A percentile compares a stretch with the other conserved stretches of the same genome.
Evolutionary conservation across 441 rosid species (phyloP).

Genomic region (Erysimum cheiri): DNA sequence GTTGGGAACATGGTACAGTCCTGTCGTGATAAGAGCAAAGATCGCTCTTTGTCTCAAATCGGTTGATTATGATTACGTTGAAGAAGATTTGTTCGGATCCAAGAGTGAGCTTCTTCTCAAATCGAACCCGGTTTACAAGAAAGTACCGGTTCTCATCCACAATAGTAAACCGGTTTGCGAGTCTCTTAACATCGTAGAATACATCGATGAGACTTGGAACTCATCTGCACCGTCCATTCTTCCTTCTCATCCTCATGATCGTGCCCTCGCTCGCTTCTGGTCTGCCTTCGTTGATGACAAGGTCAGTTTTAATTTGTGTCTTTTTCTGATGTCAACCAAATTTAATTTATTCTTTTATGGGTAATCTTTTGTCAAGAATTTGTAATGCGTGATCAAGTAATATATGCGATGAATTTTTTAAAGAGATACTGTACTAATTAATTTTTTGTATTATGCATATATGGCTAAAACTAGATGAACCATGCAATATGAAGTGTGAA

Average conservation of each 20-base stretch:
- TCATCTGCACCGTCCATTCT: slow-evolving; percentile 59
- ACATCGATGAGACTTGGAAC: slow-evolving; percentile 67
- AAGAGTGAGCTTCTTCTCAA: slow-evolving; percentile 52
- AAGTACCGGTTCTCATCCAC: slow-evolving; percentile 78
- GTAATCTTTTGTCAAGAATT: neutral
- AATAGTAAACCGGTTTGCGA: slow-evolving; percentile 56
- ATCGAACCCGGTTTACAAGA: slow-evolving; percentile 78
- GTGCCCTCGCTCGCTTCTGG: slow-evolving; percentile 70
- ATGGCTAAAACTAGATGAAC: neutral
- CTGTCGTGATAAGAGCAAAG: slow-evolving; percentile 59
- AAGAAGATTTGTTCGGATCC: slow-evolving; percentile 48
- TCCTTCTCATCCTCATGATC: slow-evolving; percentile 62
- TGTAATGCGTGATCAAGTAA: neutral
- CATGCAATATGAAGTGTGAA: slow-evolving; percentile 8
- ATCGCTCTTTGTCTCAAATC: slow-evolving; percentile 71
- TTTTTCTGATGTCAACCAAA: neutral
- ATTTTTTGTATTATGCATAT: neutral
- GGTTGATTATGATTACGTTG: slow-evolving; percentile 56
- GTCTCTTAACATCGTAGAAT: slow-evolving; percentile 66
- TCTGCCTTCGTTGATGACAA: slow-evolving; percentile 48
- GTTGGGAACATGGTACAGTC: slow-evolving; percentile 73
- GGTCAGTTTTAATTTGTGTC: neutral
- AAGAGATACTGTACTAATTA: neutral
- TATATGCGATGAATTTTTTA: neutral
- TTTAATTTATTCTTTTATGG: neutral